phyloP scores from a whole-genome alignment of 2,329 filamentous ascomycete genomes.

The Leptographium radiaticola region DNA sequence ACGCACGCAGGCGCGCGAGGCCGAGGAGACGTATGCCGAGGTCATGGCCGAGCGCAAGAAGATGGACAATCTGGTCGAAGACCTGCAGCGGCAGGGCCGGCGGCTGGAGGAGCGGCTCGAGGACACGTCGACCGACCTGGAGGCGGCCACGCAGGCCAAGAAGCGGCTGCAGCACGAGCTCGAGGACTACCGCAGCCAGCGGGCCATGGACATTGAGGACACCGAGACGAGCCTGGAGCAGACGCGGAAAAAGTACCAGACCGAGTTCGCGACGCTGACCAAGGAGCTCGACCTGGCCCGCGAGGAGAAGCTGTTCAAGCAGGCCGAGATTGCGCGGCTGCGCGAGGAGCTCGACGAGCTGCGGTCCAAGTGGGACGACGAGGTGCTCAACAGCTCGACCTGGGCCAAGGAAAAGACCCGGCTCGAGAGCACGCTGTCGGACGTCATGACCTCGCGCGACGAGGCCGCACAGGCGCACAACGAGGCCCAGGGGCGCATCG shows the following conservation, averaged over 20 bases:
- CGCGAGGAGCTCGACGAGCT: slow-evolving; percentile 95
- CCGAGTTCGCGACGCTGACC: slow-evolving; percentile 76
- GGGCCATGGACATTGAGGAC: slow-evolving; percentile 92
- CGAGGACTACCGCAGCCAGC: slow-evolving; percentile 90
- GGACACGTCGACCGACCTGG: slow-evolving; percentile 80
- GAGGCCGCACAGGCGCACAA: slow-evolving; percentile 90
- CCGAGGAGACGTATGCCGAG: slow-evolving; percentile 78
- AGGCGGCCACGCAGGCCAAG: slow-evolving; percentile 75
- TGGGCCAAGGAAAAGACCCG: slow-evolving; percentile 97
- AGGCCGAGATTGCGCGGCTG: slow-evolving; percentile 73
- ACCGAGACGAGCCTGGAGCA: slow-evolving; percentile 94
- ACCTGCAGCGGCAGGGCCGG: slow-evolving; percentile 80
- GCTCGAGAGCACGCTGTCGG: slow-evolving; percentile 76
- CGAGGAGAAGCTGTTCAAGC: slow-evolving; percentile 75
- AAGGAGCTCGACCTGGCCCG: slow-evolving; percentile 89
- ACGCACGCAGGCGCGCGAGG: slow-evolving; percentile 75
- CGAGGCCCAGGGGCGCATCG: slow-evolving; percentile 86
- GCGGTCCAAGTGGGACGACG: slow-evolving; percentile 93
- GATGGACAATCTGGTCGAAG: slow-evolving; percentile 77
- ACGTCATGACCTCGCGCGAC: slow-evolving; percentile 81
- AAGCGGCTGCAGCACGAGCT: slow-evolving; percentile 93
- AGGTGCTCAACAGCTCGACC: slow-evolving; percentile 92
- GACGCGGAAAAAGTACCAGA: slow-evolving; percentile 93
- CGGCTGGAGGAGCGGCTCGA: slow-evolving; percentile 83
- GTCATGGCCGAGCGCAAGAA: slow-evolving; percentile 88